These are phyloP conservation scores for Coemansia sp. DNA, from an alignment of 192 early-diverging fungal genomes.

Conservation along the genomic window DNA sequence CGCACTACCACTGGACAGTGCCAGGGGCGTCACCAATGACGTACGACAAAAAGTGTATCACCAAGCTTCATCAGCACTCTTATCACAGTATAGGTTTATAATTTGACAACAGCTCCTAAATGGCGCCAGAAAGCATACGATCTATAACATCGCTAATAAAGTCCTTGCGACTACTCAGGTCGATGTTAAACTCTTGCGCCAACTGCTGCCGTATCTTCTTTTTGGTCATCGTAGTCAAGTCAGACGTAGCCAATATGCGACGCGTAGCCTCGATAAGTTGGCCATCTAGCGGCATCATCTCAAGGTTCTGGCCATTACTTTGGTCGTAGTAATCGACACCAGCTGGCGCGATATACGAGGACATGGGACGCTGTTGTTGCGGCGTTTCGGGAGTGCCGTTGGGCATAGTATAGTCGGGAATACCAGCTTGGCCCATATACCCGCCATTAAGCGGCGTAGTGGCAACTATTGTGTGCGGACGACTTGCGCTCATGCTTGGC, in stretches of 20 bases:
- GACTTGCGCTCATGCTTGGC: neutral
- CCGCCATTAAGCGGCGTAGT: neutral
- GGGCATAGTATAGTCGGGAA: neutral
- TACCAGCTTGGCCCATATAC: neutral
- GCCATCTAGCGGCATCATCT: constrained; percentile 64
- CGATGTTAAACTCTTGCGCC: constrained; percentile 64
- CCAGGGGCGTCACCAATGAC: no score
- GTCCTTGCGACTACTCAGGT: constrained; percentile 66
- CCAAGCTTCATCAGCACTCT: no score
- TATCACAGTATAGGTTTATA: neutral
- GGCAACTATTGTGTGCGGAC: neutral
- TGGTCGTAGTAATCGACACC: constrained; percentile 1
- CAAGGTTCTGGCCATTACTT: constrained; percentile 11
- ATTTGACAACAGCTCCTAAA: neutral
- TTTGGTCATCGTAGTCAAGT: constrained; percentile 79
- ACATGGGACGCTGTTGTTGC: constrained; percentile 3
- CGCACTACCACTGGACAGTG: no score
- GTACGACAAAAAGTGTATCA: no score
- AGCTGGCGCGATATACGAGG: constrained; percentile 8
- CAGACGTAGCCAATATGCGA: constrained; percentile 66
- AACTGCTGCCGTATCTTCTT: constrained; percentile 79
- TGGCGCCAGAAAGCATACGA: constrained; percentile 31
- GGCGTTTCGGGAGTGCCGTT: neutral
- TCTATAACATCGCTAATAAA: constrained; percentile 76
- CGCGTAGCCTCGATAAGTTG: constrained; percentile 70